phyloP scores from a whole-genome alignment of 352 stramenopile genomes.

The Pythium oligandrum region DNA sequence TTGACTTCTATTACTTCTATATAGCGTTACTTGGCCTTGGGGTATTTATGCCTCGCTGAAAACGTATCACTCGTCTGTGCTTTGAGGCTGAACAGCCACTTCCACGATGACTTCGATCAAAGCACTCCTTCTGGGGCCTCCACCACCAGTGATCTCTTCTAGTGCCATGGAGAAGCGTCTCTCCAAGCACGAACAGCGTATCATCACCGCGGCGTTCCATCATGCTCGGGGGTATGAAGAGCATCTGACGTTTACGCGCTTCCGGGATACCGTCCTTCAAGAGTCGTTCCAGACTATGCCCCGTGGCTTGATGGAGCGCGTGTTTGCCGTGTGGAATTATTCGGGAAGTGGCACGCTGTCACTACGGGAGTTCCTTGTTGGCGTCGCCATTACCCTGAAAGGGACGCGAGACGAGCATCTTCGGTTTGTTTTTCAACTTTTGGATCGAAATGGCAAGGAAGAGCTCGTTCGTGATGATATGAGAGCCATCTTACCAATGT shows the following conservation, averaged over 20 bases:
- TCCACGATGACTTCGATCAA: neutral
- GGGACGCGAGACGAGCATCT: constrained; percentile 39
- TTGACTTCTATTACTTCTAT: too few species aligned
- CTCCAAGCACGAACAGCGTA: constrained; percentile 18
- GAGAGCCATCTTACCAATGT: constrained; percentile 16
- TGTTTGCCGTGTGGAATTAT: constrained; percentile 36
- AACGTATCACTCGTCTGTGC: too few species aligned
- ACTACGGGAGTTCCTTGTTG: constrained; percentile 33
- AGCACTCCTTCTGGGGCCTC: constrained; percentile 16
- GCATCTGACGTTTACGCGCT: constrained; percentile 23
- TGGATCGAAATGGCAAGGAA: constrained; percentile 12
- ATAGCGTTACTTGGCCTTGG: too few species aligned
- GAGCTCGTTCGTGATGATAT: constrained; percentile 25
- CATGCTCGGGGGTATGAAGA: constrained; percentile 31
- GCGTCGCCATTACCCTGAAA: constrained; percentile 23
- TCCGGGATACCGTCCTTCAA: constrained; percentile 30
- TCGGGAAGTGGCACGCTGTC: constrained; percentile 16
- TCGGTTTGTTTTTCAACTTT: constrained; percentile 36
- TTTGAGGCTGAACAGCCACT: neutral
- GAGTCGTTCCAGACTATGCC: constrained; percentile 34
- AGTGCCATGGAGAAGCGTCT: constrained; percentile 20
- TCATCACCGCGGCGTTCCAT: constrained; percentile 30
- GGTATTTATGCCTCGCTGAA: too few species aligned
- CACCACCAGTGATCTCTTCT: constrained; percentile 21
- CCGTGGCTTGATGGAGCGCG: constrained; percentile 18